Conservation (phyloP, 345 rosid species). For the Populus simonii region DNA sequence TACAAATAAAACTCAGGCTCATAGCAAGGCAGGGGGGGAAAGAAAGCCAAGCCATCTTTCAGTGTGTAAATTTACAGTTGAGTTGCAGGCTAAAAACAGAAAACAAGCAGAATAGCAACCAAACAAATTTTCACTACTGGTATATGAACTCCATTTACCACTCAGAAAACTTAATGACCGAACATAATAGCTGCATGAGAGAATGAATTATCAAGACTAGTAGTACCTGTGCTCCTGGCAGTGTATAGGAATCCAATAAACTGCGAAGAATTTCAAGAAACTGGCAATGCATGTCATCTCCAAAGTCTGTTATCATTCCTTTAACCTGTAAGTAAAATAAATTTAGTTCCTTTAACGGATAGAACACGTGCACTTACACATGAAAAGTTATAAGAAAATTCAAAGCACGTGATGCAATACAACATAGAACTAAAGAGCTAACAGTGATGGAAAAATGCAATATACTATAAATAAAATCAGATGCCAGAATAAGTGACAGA, state of each 20-base stretch:
- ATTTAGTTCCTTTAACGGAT: not conserved
- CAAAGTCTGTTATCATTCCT: slow-evolving; percentile 94
- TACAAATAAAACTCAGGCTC: not conserved
- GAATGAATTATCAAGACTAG: slow-evolving; percentile 1
- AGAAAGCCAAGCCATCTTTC: not conserved
- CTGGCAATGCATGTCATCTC: slow-evolving; percentile 94
- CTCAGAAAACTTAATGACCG: not conserved
- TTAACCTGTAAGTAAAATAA: slow-evolving; percentile 57
- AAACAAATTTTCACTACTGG: not conserved
- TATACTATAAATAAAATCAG: not conserved
- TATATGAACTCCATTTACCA: not conserved
- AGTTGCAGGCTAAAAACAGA: not conserved
- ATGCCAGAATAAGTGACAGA: not conserved
- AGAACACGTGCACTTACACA: not conserved
- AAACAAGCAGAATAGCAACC: not conserved
- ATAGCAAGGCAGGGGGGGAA: not conserved
- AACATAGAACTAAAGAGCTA: not conserved
- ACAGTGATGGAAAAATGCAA: not conserved
- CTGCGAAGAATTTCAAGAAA: slow-evolving; percentile 96
- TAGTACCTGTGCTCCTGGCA: slow-evolving; percentile 72
- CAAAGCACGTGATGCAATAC: slow-evolving; percentile 2
- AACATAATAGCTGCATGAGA: slow-evolving; percentile 7
- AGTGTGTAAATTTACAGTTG: not conserved
- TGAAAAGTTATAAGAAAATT: not conserved
- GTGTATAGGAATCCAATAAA: slow-evolving; percentile 82